A percentile compares a stretch with the other conserved stretches of the same genome.
Conservation (phyloP, 2,329 filamentous ascomycete species). For the Phyllosticta citriasiana region DNA sequence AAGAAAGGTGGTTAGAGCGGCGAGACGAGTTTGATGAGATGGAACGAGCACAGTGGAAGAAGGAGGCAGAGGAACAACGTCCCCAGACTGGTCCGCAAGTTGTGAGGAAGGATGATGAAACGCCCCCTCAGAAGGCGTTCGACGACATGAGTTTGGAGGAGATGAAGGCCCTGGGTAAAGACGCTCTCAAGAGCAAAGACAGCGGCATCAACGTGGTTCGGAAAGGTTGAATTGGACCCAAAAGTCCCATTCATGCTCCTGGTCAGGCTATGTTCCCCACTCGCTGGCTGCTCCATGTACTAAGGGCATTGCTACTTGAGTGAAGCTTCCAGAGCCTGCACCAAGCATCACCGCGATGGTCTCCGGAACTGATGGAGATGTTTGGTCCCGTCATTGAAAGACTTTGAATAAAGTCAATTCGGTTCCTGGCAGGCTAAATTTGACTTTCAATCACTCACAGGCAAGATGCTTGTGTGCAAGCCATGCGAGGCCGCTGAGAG, state of each 20-base stretch:
- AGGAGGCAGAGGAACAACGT: conserved; percentile 49
- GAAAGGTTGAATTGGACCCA: conserved; percentile 32
- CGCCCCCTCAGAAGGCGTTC: conserved; percentile 6
- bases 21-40: conserved; percentile 79
- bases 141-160: conserved; percentile 30
- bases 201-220: conserved; percentile 64
- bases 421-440: too few relatives aligned
- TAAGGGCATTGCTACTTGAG: too few relatives aligned
- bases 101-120: conserved; percentile 9
- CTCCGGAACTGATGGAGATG: too few relatives aligned
- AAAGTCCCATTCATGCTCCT: background rate
- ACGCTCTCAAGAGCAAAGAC: conserved; percentile 27
- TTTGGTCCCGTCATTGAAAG: too few relatives aligned
- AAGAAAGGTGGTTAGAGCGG: conserved; percentile 89
- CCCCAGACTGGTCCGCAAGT: conserved; percentile 3
- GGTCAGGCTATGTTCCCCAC: background rate
- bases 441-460: too few relatives aligned
- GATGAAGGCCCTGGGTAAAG: conserved; percentile 24
- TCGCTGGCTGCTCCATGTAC: background rate
- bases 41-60: conserved; percentile 65
- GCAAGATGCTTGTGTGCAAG: too few relatives aligned
- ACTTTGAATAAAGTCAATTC: too few relatives aligned
- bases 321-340: too few relatives aligned
- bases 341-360: too few relatives aligned
- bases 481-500: too few relatives aligned